These are phyloP conservation scores for Przewalskia tangutica DNA, from an alignment of 257 asterid species.

Conservation along the genomic window DNA sequence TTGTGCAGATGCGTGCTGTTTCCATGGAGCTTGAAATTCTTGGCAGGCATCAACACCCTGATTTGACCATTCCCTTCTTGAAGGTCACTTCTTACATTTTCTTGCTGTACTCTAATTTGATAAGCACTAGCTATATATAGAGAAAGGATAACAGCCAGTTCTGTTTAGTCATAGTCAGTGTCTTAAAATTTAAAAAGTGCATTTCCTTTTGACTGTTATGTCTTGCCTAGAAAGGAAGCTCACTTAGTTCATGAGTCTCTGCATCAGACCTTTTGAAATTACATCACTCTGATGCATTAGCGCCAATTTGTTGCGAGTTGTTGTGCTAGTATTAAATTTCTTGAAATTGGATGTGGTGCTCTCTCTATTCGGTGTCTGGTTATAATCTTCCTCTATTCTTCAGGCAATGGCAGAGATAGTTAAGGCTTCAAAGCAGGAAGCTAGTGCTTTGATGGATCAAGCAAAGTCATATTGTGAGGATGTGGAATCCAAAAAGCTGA, in stretches of 20 bases:
- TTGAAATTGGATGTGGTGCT: neutral
- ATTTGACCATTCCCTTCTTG: conserved; percentile 76
- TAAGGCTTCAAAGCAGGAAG: conserved; percentile 72
- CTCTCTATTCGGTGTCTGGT: neutral
- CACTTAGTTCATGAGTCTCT: neutral
- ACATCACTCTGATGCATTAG: neutral
- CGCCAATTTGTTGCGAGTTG: neutral
- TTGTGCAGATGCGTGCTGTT: conserved; percentile 71
- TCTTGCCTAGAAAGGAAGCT: neutral
- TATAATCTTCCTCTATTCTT: neutral
- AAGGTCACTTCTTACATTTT: conserved; percentile 41
- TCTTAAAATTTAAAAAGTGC: neutral
- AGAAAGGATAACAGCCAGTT: neutral
- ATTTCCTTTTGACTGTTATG: neutral
- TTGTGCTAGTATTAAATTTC: neutral
- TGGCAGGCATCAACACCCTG: conserved; percentile 86
- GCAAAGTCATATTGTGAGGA: conserved; percentile 48
- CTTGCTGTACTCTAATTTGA: conserved; percentile 5
- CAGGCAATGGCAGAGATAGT: conserved; percentile 87
- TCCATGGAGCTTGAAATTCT: conserved; percentile 92
- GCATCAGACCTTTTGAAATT: neutral
- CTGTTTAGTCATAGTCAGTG: neutral
- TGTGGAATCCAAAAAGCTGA: conserved; percentile 24
- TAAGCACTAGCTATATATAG: conserved; percentile 5
- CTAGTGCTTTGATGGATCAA: conserved; percentile 48